Evolutionary conservation across 352 stramenopile species (phyloP).

Genomic region (Globisporangium megalacanthum): DNA sequence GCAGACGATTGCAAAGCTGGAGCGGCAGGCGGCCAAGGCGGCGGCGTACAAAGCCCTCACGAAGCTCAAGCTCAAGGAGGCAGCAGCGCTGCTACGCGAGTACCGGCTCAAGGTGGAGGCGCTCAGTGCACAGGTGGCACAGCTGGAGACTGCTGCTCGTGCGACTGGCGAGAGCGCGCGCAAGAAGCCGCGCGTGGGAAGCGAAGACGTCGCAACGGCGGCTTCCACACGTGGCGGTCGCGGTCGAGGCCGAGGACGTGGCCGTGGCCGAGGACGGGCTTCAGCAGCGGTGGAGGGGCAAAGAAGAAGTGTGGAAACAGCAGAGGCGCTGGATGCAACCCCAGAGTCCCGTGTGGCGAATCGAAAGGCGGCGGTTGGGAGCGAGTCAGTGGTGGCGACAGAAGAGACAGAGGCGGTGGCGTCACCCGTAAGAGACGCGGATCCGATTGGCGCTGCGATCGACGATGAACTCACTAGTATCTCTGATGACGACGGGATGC

Average conservation of each 20-base stretch:
- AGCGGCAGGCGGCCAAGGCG: conserved; percentile 28
- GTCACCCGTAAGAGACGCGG: neutral
- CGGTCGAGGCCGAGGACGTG: conserved; percentile 5
- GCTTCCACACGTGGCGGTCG: conserved; percentile 1
- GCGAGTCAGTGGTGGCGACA: neutral
- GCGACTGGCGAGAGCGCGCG: neutral
- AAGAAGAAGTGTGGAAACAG: neutral
- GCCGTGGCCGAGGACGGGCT: neutral
- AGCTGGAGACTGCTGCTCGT: conserved; percentile 12
- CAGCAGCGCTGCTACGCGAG: conserved; percentile 44
- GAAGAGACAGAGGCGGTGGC: too few relatives aligned
- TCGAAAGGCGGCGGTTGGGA: neutral
- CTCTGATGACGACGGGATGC: too few relatives aligned
- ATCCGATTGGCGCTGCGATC: conserved; percentile 18
- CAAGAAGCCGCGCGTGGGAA: too few relatives aligned
- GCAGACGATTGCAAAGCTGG: conserved; percentile 41
- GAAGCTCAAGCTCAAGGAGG: conserved; percentile 67
- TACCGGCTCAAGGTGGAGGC: conserved; percentile 55
- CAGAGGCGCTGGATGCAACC: too few relatives aligned
- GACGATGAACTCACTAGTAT: conserved; percentile 15
- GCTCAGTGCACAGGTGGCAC: conserved; percentile 25
- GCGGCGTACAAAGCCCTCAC: conserved; percentile 50
- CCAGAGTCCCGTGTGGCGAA: neutral
- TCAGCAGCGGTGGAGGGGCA: neutral
- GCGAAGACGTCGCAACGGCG: conserved; percentile 17